phyloP scores from a whole-genome alignment of 371 early-diverging fungal genomes.

The Mucor indicus region DNA sequence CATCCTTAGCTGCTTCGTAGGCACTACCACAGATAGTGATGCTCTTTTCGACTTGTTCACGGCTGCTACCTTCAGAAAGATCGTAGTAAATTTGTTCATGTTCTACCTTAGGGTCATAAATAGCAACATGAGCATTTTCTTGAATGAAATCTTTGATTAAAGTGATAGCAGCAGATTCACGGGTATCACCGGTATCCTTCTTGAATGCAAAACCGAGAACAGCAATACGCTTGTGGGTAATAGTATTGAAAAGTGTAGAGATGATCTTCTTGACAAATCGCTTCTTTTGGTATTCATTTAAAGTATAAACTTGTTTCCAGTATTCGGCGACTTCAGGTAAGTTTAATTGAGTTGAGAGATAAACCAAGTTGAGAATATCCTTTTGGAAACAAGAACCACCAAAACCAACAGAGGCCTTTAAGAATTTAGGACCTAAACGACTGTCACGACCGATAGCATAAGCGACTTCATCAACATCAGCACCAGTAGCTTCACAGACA shows the following conservation, averaged over 20 bases:
- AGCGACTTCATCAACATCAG: slow-evolving; percentile 94
- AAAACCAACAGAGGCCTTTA: slow-evolving; percentile 92
- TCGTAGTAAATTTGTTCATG: slow-evolving; percentile 79
- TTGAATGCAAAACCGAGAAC: slow-evolving; percentile 95
- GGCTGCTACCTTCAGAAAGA: slow-evolving; percentile 68
- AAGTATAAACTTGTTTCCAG: slow-evolving; percentile 88
- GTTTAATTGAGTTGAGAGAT: slow-evolving; percentile 78
- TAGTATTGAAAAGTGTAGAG: slow-evolving; percentile 76
- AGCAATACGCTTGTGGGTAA: slow-evolving; percentile 82
- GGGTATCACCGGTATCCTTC: slow-evolving; percentile 94
- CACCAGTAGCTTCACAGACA: slow-evolving; percentile 94
- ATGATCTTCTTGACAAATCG: slow-evolving; percentile 79
- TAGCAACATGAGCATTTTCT: slow-evolving; percentile 75
- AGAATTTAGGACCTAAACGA: slow-evolving; percentile 89
- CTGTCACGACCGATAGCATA: slow-evolving; percentile 90
- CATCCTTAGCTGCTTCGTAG: slow-evolving; percentile 68
- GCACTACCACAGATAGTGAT: slow-evolving; percentile 61
- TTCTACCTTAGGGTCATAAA: slow-evolving; percentile 93
- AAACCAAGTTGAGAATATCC: slow-evolving; percentile 92
- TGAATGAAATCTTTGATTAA: slow-evolving; percentile 79
- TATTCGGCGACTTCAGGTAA: slow-evolving; percentile 92
- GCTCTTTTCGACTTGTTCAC: slow-evolving; percentile 59
- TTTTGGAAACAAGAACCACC: slow-evolving; percentile 97
- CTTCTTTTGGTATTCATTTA: slow-evolving; percentile 93
- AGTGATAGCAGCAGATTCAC: slow-evolving; percentile 91